These are phyloP conservation scores for Nannochloris sp. DNA, from an alignment of 139 green algal genomes.

Conservation along the genomic window DNA sequence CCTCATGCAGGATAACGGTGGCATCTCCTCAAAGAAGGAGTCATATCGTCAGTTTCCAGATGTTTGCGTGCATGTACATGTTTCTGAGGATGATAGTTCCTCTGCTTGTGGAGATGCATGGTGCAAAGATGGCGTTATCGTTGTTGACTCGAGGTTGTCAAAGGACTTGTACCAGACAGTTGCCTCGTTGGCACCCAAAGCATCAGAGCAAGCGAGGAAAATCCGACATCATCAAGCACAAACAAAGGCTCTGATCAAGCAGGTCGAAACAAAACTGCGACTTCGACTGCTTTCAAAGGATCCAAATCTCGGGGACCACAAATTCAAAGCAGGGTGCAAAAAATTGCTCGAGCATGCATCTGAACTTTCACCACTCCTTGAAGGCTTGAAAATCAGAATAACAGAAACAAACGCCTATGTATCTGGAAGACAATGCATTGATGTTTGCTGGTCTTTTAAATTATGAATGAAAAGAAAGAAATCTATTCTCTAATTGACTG, in stretches of 20 bases:
- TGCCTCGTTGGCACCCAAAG: slow-evolving; percentile 2
- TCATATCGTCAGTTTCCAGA: background rate
- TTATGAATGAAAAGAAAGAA: background rate
- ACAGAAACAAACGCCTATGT: slow-evolving; percentile 32
- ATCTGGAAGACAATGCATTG: slow-evolving; percentile 31
- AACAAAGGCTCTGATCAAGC: slow-evolving; percentile 12
- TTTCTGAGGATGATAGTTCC: background rate
- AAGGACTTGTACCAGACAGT: slow-evolving; percentile 7
- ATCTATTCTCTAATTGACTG: slow-evolving; percentile 34
- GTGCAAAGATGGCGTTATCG: slow-evolving; percentile 8
- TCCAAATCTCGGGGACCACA: slow-evolving; percentile 12
- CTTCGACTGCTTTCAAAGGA: slow-evolving; percentile 36
- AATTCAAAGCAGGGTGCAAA: slow-evolving; percentile 27
- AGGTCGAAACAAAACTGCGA: slow-evolving; percentile 27
- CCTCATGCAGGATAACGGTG: too few relatives aligned
- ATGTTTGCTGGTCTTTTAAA: slow-evolving; percentile 48
- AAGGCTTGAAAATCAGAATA: slow-evolving; percentile 37
- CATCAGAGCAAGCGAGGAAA: background rate
- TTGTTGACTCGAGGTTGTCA: background rate
- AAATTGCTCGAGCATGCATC: slow-evolving; percentile 34
- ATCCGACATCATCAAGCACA: slow-evolving; percentile 2
- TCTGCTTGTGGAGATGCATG: background rate
- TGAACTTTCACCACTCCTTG: slow-evolving; percentile 35
- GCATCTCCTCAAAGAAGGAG: background rate
- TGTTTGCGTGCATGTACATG: background rate